These are phyloP conservation scores for Fusarium ambrosium DNA, from an alignment of 2,329 filamentous ascomycete species.

Conservation along the genomic window DNA sequence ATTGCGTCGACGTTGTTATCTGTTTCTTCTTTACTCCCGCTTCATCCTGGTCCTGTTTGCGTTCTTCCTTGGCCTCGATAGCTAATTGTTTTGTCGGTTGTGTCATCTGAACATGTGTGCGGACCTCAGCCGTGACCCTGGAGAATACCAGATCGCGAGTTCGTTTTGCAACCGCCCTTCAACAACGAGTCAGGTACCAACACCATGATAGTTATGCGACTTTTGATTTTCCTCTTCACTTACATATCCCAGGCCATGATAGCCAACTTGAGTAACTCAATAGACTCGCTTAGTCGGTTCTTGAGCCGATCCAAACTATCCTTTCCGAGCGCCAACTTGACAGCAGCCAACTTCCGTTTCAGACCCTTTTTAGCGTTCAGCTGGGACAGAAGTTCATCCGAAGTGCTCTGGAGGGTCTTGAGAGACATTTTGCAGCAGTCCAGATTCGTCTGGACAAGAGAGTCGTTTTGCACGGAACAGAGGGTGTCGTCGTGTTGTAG, in stretches of 20 bases:
- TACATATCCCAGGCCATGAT: constrained; percentile 38
- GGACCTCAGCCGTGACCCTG: constrained; percentile 18
- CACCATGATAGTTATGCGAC: no score
- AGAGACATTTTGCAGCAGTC: constrained; percentile 27
- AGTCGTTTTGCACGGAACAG: constrained; percentile 9
- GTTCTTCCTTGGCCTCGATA: neutral
- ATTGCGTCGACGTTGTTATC: neutral
- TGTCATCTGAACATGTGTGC: neutral
- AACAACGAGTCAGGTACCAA: neutral
- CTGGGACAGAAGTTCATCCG: constrained; percentile 28
- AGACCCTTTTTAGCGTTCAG: constrained; percentile 25
- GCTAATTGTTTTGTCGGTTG: neutral
- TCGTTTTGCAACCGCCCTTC: constrained; percentile 34
- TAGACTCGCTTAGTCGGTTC: constrained; percentile 23
- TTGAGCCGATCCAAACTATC: constrained; percentile 32
- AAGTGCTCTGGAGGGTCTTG: constrained; percentile 23
- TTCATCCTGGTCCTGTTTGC: rapidly evolving
- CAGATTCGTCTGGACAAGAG: constrained; percentile 7
- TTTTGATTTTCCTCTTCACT: neutral
- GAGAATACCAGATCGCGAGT: constrained; percentile 30
- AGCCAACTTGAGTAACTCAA: constrained; percentile 34
- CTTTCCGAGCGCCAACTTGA: constrained; percentile 40
- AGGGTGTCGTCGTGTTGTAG: constrained; percentile 20
- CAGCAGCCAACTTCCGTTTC: constrained; percentile 33
- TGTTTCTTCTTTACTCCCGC: neutral